phyloP scores from a whole-genome alignment of 305 asterid genomes.

The Solanum hybrid region DNA sequence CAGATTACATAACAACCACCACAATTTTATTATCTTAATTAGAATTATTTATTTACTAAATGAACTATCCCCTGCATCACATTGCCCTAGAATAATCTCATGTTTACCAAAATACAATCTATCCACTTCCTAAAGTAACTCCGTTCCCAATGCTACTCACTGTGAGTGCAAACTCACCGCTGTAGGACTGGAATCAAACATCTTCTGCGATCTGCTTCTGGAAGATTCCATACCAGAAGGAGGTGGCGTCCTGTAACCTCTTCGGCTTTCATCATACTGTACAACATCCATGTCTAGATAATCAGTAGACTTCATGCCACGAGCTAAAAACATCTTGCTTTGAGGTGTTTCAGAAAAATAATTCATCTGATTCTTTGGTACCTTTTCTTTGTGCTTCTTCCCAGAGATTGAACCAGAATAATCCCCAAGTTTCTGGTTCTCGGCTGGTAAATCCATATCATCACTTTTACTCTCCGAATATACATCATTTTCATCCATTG shows the following conservation, averaged over 20 bases:
- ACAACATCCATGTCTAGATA: constrained; percentile 56
- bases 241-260: constrained; percentile 62
- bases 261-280: constrained; percentile 55
- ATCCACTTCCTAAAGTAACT: neutral
- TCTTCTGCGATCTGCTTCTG: constrained; percentile 57
- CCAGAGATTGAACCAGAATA: constrained; percentile 50
- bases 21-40: neutral
- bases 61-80: constrained; percentile 2
- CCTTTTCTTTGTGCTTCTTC: constrained; percentile 63
- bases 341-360: constrained; percentile 75
- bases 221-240: constrained; percentile 66
- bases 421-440: constrained; percentile 56
- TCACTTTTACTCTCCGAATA: constrained; percentile 91
- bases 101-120: neutral
- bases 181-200: constrained; percentile 52
- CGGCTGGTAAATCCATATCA: constrained; percentile 78
- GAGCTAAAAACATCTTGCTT: constrained; percentile 44
- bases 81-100: neutral
- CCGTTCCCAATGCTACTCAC: neutral
- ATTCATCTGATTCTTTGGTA: constrained; percentile 30
- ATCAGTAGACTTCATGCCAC: constrained; percentile 58
- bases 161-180: constrained; percentile 37
- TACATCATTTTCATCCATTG: constrained; percentile 58
- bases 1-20: neutral
- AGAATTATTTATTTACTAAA: neutral